Percentiles rank a stretch among this genome's conserved stretches.
phyloP scores from a whole-genome alignment of 108 stramenopile species.

The Nannochloropsis salina region DNA sequence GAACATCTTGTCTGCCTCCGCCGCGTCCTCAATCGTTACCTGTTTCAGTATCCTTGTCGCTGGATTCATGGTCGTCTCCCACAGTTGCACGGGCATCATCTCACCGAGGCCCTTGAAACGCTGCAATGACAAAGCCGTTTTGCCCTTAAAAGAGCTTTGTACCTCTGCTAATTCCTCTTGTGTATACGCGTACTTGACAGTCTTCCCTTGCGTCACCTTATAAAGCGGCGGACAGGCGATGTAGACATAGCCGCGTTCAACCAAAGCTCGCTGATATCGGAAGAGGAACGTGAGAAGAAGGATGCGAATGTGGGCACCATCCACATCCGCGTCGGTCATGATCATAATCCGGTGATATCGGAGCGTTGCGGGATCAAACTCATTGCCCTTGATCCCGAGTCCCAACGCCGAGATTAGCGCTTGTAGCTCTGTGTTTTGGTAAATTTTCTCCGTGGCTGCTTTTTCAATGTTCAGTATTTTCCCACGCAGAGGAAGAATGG shows the following conservation, averaged over 20 bases:
- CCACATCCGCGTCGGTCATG: slow-evolving; percentile 96
- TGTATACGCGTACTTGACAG: slow-evolving; percentile 62
- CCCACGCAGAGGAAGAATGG: slow-evolving; percentile 83
- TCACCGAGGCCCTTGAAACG: slow-evolving; percentile 79
- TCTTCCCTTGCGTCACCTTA: slow-evolving; percentile 70
- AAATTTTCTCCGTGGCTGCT: slow-evolving; percentile 76
- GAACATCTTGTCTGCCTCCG: slow-evolving; percentile 71
- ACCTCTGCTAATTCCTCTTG: slow-evolving; percentile 60
- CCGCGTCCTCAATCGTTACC: slow-evolving; percentile 77
- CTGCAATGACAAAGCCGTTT: slow-evolving; percentile 27
- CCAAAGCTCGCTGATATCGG: slow-evolving; percentile 79
- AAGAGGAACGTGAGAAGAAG: slow-evolving; percentile 86
- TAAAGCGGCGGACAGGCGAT: slow-evolving; percentile 90
- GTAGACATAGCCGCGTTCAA: slow-evolving; percentile 79
- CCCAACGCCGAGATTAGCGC: slow-evolving; percentile 83
- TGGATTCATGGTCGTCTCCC: slow-evolving; percentile 92
- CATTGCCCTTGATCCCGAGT: slow-evolving; percentile 74
- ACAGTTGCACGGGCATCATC: slow-evolving; percentile 92
- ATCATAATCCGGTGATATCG: slow-evolving; percentile 75
- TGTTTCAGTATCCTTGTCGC: slow-evolving; percentile 65
- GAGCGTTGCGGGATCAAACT: slow-evolving; percentile 64
- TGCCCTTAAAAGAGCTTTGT: not conserved
- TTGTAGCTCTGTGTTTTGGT: slow-evolving; percentile 83
- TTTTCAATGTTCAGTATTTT: slow-evolving; percentile 95
- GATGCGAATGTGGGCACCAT: slow-evolving; percentile 92